A percentile compares a stretch with the other conserved stretches of the same genome.
phyloP scores from a whole-genome alignment of 257 asterid species.

The Rhazya stricta region DNA sequence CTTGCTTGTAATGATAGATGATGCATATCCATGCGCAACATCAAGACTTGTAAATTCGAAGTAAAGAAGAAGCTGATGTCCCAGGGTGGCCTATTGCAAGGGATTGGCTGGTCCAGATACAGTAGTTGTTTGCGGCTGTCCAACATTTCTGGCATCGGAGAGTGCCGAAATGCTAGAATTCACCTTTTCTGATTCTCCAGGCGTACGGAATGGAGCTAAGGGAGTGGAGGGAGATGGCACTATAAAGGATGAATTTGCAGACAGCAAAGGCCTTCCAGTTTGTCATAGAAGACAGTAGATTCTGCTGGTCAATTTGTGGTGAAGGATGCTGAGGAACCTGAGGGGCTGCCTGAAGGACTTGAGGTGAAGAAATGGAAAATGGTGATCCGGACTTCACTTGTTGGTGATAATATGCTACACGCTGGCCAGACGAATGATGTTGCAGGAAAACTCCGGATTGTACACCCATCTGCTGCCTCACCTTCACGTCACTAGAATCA shows the following conservation, averaged over 20 bases:
- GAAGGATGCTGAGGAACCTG: conserved; percentile 78
- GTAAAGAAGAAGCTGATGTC: conserved; percentile 92
- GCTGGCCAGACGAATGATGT: conserved; percentile 61
- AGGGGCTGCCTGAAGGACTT: conserved; percentile 66
- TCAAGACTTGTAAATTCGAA: conserved; percentile 80
- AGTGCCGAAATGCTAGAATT: conserved; percentile 54
- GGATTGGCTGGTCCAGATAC: conserved; percentile 61
- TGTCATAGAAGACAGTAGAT: conserved; percentile 46
- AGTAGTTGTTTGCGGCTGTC: conserved; percentile 48
- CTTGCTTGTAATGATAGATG: conserved; percentile 57
- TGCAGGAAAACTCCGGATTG: conserved; percentile 67
- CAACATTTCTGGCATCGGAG: conserved; percentile 53
- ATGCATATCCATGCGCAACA: conserved; percentile 62
- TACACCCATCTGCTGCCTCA: conserved; percentile 74
- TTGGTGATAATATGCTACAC: conserved; percentile 61
- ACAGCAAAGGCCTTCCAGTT: conserved; percentile 79
- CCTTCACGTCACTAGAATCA: conserved; percentile 69
- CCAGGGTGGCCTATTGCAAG: conserved; percentile 95
- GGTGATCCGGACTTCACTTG: conserved; percentile 54
- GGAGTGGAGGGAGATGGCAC: conserved; percentile 89
- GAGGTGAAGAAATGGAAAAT: conserved; percentile 59
- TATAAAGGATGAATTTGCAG: conserved; percentile 77
- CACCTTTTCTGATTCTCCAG: conserved; percentile 76
- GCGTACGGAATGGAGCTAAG: conserved; percentile 88
- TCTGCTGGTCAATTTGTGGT: conserved; percentile 84